Percentiles rank a stretch among this genome's conserved stretches.
Evolutionary conservation across 2,329 filamentous ascomycete species (phyloP).

Genomic region (Exutisphaerella laricina): DNA sequence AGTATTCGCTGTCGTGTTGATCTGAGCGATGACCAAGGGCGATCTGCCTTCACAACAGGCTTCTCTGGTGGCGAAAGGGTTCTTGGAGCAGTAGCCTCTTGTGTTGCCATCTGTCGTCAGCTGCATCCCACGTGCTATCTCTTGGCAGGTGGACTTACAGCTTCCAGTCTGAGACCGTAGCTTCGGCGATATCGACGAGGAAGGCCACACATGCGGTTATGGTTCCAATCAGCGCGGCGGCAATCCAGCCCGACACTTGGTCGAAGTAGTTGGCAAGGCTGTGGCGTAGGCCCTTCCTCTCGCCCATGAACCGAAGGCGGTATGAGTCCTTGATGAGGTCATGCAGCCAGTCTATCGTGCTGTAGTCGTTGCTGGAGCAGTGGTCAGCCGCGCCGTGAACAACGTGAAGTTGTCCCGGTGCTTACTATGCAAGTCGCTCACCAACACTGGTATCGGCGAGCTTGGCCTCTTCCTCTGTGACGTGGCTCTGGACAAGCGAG

Average conservation of each 20-base stretch:
- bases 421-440: constrained; percentile 50
- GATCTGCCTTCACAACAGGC: constrained; percentile 43
- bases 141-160: too few species aligned
- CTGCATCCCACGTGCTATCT: too few species aligned
- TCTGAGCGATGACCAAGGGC: constrained; percentile 23
- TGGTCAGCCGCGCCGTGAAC: not conserved
- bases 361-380: constrained; percentile 48
- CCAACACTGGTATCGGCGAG: constrained; percentile 45
- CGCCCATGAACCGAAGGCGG: constrained; percentile 45
- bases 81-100: constrained; percentile 50
- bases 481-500: constrained; percentile 39
- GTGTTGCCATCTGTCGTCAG: too few species aligned
- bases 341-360: constrained; percentile 58
- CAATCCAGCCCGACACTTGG: constrained; percentile 51
- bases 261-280: constrained; percentile 42
- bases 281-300: constrained; percentile 40
- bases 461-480: constrained; percentile 47
- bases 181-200: constrained; percentile 50
- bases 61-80: constrained; percentile 44
- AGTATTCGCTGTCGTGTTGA: too few species aligned
- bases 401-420: too few species aligned
- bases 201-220: constrained; percentile 49
- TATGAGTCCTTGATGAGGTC: constrained; percentile 56
- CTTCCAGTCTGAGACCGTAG: constrained; percentile 54
- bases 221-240: constrained; percentile 49